Conservation (phyloP, 2,329 filamentous ascomycete genomes). For the Hansfordia pulvinata region DNA sequence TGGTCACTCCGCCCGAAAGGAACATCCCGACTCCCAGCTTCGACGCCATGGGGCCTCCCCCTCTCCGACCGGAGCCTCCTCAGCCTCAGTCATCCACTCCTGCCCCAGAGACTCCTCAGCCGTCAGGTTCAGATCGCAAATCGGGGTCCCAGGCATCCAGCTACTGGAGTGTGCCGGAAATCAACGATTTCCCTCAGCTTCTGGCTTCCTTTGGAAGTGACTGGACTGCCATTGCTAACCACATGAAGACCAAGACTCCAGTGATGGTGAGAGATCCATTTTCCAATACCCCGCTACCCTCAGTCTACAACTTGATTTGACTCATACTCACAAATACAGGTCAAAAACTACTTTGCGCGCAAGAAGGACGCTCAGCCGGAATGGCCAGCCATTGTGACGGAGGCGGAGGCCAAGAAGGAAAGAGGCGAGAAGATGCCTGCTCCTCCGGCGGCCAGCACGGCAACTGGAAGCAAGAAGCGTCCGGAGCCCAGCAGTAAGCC, state of each 20-base stretch:
- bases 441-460: conserved; percentile 41
- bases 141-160: conserved; percentile 52
- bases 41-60: conserved; percentile 43
- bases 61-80: conserved; percentile 39
- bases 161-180: conserved; percentile 79
- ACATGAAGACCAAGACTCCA: conserved; percentile 74
- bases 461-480: conserved; percentile 34
- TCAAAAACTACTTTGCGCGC: conserved; percentile 55
- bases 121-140: conserved; percentile 32
- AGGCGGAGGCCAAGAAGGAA: conserved; percentile 41
- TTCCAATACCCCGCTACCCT: too few species aligned
- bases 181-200: conserved; percentile 61
- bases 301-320: too few species aligned
- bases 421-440: conserved; percentile 46
- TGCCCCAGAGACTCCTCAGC: background rate
- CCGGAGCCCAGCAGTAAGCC: conserved; percentile 30
- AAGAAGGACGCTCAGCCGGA: conserved; percentile 48
- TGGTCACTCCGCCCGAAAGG: conserved; percentile 4
- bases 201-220: conserved; percentile 67
- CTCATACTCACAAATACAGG: conserved; percentile 25
- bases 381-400: conserved; percentile 44
- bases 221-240: conserved; percentile 59
- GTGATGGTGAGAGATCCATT: conserved; percentile 54
- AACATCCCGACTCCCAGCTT: conserved; percentile 14
- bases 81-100: too few species aligned